These are phyloP conservation scores for Knufia fluminis DNA, from an alignment of 2,329 filamentous ascomycete genomes.

Conservation along the genomic window DNA sequence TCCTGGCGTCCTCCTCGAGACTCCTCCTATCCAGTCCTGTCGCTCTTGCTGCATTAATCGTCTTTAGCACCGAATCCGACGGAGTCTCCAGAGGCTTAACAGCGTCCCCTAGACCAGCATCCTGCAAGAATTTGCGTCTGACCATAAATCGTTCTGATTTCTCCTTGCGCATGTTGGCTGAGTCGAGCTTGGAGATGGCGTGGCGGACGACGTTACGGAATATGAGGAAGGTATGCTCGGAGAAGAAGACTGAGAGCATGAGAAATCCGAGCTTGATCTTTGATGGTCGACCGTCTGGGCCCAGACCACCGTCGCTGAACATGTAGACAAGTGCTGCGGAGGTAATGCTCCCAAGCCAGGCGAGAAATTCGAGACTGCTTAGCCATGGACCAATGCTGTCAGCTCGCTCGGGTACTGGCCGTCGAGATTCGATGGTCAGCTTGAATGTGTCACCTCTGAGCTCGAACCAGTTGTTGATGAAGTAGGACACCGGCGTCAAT, in stretches of 20 bases:
- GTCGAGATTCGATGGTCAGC: constrained; percentile 78
- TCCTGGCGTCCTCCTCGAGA: constrained; percentile 36
- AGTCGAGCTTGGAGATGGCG: constrained; percentile 71
- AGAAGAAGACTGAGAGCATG: constrained; percentile 70
- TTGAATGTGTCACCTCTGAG: constrained; percentile 89
- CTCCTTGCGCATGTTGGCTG: constrained; percentile 76
- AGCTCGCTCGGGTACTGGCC: constrained; percentile 78
- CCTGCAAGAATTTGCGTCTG: constrained; percentile 68
- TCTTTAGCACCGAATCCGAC: constrained; percentile 55
- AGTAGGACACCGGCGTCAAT: constrained; percentile 76
- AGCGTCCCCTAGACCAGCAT: constrained; percentile 44
- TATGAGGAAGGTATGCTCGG: constrained; percentile 82
- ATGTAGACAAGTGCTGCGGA: constrained; percentile 82
- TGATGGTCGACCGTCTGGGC: constrained; percentile 56
- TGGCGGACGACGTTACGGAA: constrained; percentile 63
- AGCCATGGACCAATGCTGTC: constrained; percentile 95
- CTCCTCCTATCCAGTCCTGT: constrained; percentile 20
- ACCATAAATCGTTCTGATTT: constrained; percentile 70
- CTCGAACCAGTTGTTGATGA: constrained; percentile 94
- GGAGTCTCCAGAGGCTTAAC: constrained; percentile 43
- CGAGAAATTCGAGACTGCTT: constrained; percentile 74
- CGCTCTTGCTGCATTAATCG: constrained; percentile 45
- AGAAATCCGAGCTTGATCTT: constrained; percentile 72
- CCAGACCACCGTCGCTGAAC: constrained; percentile 62
- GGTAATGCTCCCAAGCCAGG: constrained; percentile 85